Base-by-base conservation (phyloP, 2,329 filamentous ascomycete species). In the Pezicula neosporulosa region DNA sequence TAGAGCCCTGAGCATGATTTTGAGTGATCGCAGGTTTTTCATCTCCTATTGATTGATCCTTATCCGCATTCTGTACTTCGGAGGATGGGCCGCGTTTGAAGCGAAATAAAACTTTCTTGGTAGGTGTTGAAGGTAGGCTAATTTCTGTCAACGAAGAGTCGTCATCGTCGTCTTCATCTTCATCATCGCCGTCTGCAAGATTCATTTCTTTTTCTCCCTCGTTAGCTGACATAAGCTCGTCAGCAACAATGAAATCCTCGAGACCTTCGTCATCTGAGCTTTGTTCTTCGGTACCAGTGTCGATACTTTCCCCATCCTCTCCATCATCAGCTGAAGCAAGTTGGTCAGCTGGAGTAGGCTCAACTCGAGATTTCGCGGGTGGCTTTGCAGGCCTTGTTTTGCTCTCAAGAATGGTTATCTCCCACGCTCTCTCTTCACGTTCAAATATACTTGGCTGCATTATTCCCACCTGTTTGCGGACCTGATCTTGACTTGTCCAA, bases 361-460 rank as follows among this genome's bases (percentile, higher is more conserved):
- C 30, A 33, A 44, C 6, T n/a, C n/a, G 42, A 36, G 49, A 27
- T 47, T 45, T 35, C 16, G 42, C 24, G 12, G 30, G 12, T 44
- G 54, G 53, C 50, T 57, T 66, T 10, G 70, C 74, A 3, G 71
- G 66, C 0, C 76, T 74, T 44, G 69, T 68, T 13, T 69, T 71
- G 16, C 70, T 71, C 37, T 68, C 53, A 4, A 84, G 68, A 21
- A 79, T 58, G 6, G 65, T 57, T n/a, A 79, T 70, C 3, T 72
- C 63, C 80, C 80, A 86, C 7, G 63, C 61, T 8, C 76, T 65
- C 37, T 80, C 67, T 60, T 85, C 72, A 45, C 80, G 78, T 49
- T 87, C 78, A 35, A 81, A 77, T 1, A 96, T 69, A 3, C 77
- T 90, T 4, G 74, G 71, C 53, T 93, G 83, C 49, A 96, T 70